phyloP scores from a whole-genome alignment of 306 rosid species.

The Corylus avellana region DNA sequence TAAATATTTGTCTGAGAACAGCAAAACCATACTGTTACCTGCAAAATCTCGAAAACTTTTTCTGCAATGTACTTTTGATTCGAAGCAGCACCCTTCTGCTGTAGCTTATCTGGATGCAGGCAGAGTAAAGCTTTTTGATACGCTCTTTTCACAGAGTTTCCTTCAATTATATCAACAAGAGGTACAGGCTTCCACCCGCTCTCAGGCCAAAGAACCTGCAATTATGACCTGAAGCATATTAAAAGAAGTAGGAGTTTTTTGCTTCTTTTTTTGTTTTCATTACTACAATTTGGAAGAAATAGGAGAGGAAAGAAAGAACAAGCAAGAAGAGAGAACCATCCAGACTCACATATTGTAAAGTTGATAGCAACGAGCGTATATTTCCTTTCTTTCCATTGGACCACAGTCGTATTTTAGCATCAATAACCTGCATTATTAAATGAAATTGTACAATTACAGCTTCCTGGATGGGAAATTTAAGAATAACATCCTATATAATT shows the following conservation, averaged over 20 bases:
- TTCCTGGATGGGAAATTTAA: slow-evolving; percentile 5
- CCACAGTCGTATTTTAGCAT: slow-evolving; percentile 79
- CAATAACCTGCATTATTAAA: slow-evolving; percentile 55
- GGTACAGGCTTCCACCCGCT: slow-evolving; percentile 96
- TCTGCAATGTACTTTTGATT: slow-evolving; percentile 80
- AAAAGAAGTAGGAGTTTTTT: not conserved
- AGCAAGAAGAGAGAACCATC: not conserved
- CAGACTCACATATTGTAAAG: slow-evolving; percentile 75
- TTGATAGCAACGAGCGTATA: slow-evolving; percentile 87
- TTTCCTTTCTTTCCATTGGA: slow-evolving; percentile 90
- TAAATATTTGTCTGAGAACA: not conserved
- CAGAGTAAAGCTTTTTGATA: slow-evolving; percentile 91
- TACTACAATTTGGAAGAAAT: not conserved
- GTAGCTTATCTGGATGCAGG: slow-evolving; percentile 97
- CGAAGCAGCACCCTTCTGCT: slow-evolving; percentile 85
- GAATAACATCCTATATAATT: not conserved
- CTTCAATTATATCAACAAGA: slow-evolving; percentile 90
- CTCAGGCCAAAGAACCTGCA: slow-evolving; percentile 86
- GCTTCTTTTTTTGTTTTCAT: too few species aligned
- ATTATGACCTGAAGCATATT: slow-evolving; percentile 19
- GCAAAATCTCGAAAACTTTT: slow-evolving; percentile 81
- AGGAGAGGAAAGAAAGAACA: slow-evolving; percentile 1
- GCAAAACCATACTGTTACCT: slow-evolving; percentile 44
- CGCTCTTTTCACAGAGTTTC: slow-evolving; percentile 84
- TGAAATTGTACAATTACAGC: slow-evolving; percentile 22